Base-by-base conservation (phyloP, 192 early-diverging fungal species). In the Allomyces javanicus region DNA sequence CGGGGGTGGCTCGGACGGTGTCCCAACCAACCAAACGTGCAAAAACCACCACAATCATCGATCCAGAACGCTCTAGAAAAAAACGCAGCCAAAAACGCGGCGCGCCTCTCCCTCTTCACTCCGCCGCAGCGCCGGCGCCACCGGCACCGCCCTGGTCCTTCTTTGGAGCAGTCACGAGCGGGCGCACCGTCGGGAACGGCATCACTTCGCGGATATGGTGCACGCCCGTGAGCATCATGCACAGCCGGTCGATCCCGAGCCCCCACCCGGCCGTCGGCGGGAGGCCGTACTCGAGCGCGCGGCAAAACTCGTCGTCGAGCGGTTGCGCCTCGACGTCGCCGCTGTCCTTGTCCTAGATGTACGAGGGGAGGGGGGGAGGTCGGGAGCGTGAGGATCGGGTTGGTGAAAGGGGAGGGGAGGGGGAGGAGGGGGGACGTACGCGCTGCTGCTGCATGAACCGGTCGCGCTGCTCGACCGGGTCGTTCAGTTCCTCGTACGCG, bases 261-360 rank as follows among this genome's bases (percentile, higher is more conserved):
- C 92, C 92, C 89, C 89, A 94, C 21, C 92, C 92, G 22, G 80
- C 87, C 1, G 92, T 91, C 1, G 92, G 92, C 11, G 92, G 90
- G 22, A 94, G 72, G 1, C 86, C 92, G 67, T 84, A 87, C 67
- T 94, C 90, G 10, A 94, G 75, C 14, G 89, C 88, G 45, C 77
- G 75, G 66, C 82, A 85, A 68, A 90, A 94, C 4, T 77, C 84
- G 14, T 76, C 70, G 67, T 94, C 92, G 50, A 84, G 76, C 11
- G 75, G 69, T 61, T 85, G 87, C 3, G 87, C 87, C 69, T 94
- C 92, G 22, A 79, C 78, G 67, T 94, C 88, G 9, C 89, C 89
- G 25, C 69, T 63, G 24, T 83, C 75, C 64, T 82, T 75, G 65
- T 93, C 87, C 33, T 66, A 21, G 6, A 23, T 7, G 33, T 0